A percentile compares a stretch with the other conserved stretches of the same genome.
Evolutionary conservation across 495 filamentous ascomycete species (phyloP).

Genomic region (Lophium mytilinum): DNA sequence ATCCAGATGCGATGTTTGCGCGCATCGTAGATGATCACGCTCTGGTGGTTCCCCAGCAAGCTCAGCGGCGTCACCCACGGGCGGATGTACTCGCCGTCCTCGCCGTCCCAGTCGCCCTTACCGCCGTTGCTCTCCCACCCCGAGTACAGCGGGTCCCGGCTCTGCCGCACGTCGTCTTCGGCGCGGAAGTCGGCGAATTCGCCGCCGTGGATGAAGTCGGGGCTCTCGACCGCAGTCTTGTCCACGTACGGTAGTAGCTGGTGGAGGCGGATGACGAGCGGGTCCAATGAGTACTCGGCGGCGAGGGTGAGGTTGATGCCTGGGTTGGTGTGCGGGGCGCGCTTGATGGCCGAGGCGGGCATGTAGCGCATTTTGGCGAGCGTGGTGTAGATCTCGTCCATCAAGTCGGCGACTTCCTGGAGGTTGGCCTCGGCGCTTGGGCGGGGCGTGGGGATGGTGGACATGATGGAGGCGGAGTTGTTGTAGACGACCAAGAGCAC

Average conservation of each 20-base stretch:
- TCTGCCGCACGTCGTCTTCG: conserved; percentile 1
- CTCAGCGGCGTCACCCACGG: conserved; percentile 6
- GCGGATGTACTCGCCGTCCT: conserved; percentile 1
- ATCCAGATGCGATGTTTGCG: conserved; percentile 15
- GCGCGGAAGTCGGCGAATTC: conserved; percentile 3
- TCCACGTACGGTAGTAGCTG: conserved; percentile 1
- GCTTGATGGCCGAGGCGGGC: conserved; percentile 1
- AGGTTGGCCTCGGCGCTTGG: neutral
- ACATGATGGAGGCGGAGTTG: neutral
- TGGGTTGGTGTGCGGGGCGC: neutral
- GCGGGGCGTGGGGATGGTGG: neutral
- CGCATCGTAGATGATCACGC: conserved; percentile 22
- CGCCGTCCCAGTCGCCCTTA: neutral
- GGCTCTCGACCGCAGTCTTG: neutral
- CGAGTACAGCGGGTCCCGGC: neutral
- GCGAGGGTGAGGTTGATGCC: neutral
- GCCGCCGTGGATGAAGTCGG: neutral
- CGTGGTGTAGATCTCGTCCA: conserved; percentile 6
- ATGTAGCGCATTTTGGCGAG: conserved; percentile 5
- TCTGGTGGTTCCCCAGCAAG: neutral
- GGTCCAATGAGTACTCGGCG: neutral
- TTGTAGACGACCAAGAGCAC: neutral
- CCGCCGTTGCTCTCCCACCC: conserved; percentile 1
- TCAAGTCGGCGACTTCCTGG: neutral
- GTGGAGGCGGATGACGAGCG: neutral